Percentiles rank a stretch among this genome's conserved stretches.
Conservation (phyloP, 1,284 basidiomycete species). For the Sporisorium scitamineum region DNA sequence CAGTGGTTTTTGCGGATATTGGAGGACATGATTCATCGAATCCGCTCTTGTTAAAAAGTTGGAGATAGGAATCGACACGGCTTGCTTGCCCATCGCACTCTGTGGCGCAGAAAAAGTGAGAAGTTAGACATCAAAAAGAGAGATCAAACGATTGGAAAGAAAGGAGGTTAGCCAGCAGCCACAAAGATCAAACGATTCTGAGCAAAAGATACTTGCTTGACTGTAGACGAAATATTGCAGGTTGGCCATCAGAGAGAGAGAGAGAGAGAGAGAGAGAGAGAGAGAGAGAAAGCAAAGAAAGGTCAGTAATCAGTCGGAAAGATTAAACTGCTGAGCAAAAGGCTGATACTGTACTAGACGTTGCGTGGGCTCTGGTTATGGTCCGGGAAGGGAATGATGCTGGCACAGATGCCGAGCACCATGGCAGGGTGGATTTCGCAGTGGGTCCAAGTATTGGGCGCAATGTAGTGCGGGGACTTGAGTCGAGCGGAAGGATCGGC, state of each 20-base stretch:
- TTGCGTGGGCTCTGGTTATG: slow-evolving; percentile 99
- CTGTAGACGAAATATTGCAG: not conserved
- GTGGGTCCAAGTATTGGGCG: slow-evolving; percentile 83
- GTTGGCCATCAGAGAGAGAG: too few species aligned
- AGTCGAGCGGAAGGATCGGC: slow-evolving; percentile 88
- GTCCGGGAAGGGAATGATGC: slow-evolving; percentile 99
- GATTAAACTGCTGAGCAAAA: too few species aligned
- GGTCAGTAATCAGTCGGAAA: not conserved
- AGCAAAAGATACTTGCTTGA: not conserved
- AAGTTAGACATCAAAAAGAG: not conserved
- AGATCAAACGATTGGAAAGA: not conserved
- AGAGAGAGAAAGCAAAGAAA: not conserved
- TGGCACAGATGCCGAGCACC: slow-evolving; percentile 98
- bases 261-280: too few species aligned
- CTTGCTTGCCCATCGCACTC: slow-evolving; percentile 98
- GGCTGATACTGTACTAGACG: slow-evolving; percentile 76
- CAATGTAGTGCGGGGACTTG: slow-evolving; percentile 70
- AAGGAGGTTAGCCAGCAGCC: too few species aligned
- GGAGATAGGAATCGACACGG: slow-evolving; percentile 86
- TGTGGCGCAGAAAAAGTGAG: slow-evolving; percentile 74
- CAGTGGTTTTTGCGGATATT: slow-evolving; percentile 98
- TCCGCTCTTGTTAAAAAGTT: slow-evolving; percentile 88
- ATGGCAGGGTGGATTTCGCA: slow-evolving; percentile 99
- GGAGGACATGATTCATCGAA: slow-evolving; percentile 83
- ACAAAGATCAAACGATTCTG: too few species aligned